phyloP scores from a whole-genome alignment of 257 asterid species.

The Linderniella brevidens region DNA sequence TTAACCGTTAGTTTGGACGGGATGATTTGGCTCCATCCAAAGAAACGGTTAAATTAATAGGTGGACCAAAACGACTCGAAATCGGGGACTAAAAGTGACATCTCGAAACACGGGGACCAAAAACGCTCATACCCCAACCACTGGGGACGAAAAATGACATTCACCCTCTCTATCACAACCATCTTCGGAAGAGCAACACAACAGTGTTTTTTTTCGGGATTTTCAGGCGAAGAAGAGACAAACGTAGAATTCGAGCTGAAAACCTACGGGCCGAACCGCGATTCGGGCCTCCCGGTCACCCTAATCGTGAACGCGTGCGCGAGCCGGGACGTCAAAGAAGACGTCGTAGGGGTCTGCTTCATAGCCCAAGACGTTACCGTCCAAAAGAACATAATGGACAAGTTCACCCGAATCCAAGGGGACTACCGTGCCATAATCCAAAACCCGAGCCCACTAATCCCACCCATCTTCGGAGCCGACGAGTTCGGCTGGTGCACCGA shows the following conservation, averaged over 20 bases:
- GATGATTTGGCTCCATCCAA: too few relatives aligned
- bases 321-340: constrained; percentile 74
- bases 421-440: constrained; percentile 81
- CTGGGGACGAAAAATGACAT: too few relatives aligned
- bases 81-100: too few relatives aligned
- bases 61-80: too few relatives aligned
- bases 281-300: constrained; percentile 60
- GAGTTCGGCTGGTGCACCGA: constrained; percentile 95
- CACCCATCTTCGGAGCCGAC: constrained; percentile 84
- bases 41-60: too few relatives aligned
- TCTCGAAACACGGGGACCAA: too few relatives aligned
- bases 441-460: constrained; percentile 78
- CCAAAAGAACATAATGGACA: constrained; percentile 82
- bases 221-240: constrained; percentile 69
- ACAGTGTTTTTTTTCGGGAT: too few relatives aligned
- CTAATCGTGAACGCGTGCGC: constrained; percentile 84
- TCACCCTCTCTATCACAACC: too few relatives aligned
- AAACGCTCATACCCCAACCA: too few relatives aligned
- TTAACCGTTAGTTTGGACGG: too few relatives aligned
- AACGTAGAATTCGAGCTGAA: constrained; percentile 77
- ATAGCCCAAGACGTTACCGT: constrained; percentile 84
- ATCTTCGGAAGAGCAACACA: too few relatives aligned
- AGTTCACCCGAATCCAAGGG: constrained; percentile 86
- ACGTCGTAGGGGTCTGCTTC: constrained; percentile 82
- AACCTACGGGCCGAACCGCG: constrained; percentile 39